Conservation (phyloP, 192 early-diverging fungal species). For the Backusella parvicylindrica region DNA sequence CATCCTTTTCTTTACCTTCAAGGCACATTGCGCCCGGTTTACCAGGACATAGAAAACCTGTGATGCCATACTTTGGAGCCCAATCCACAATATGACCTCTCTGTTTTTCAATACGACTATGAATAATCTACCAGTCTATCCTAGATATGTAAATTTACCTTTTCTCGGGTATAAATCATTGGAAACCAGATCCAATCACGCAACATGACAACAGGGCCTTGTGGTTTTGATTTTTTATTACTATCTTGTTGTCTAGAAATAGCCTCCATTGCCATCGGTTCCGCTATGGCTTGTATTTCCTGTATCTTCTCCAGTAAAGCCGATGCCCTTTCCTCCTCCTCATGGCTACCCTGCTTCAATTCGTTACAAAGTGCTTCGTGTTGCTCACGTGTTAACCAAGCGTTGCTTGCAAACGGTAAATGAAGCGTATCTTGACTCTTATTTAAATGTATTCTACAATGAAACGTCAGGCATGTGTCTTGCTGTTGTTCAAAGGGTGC, state of each 20-base stretch:
- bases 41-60: conserved; percentile 17
- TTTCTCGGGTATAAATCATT: conserved; percentile 29
- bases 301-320: neutral
- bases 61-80: conserved; percentile 22
- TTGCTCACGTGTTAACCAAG: neutral
- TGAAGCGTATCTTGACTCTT: neutral
- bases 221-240: neutral
- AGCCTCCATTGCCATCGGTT: neutral
- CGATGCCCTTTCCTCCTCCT: neutral
- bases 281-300: neutral
- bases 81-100: conserved; percentile 24
- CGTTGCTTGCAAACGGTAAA: neutral
- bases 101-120: too few relatives aligned
- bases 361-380: neutral
- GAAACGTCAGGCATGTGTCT: neutral
- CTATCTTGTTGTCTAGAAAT: neutral
- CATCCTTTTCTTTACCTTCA: conserved; percentile 26
- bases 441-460: neutral
- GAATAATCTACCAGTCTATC: too few relatives aligned
- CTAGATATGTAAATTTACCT: neutral
- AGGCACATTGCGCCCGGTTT: conserved; percentile 21
- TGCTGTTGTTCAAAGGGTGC: neutral
- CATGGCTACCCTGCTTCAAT: neutral
- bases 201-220: neutral
- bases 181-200: conserved; percentile 31